These are phyloP conservation scores for Physcia stellaris DNA, from an alignment of 495 filamentous ascomycete genomes.

Conservation along the genomic window DNA sequence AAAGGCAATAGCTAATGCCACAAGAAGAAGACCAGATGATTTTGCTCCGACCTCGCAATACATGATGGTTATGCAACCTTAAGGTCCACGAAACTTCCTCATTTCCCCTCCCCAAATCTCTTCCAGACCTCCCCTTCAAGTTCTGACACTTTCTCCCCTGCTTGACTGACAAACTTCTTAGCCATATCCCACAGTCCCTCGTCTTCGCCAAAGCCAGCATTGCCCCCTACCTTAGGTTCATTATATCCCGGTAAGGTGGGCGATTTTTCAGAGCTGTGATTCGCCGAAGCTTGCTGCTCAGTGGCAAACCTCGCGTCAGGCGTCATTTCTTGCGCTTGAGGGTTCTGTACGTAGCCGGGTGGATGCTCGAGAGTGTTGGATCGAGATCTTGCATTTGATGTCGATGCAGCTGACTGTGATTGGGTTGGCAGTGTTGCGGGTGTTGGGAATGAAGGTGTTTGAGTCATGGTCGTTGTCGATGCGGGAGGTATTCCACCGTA, in stretches of 20 bases:
- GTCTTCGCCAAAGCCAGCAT: slow-evolving; percentile 26
- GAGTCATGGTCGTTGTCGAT: slow-evolving; percentile 21
- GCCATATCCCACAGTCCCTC: slow-evolving; percentile 38
- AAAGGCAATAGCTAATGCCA: too few relatives aligned
- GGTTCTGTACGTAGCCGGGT: slow-evolving; percentile 42
- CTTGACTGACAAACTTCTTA: slow-evolving; percentile 46
- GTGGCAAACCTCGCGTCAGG: slow-evolving; percentile 19
- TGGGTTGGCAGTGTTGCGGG: slow-evolving; percentile 15
- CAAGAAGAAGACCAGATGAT: too few relatives aligned
- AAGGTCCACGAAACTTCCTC: not conserved
- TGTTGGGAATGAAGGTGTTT: slow-evolving; percentile 24
- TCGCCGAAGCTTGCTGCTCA: slow-evolving; percentile 17
- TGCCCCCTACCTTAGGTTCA: slow-evolving; percentile 11
- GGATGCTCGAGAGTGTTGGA: slow-evolving; percentile 29
- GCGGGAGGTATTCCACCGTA: slow-evolving; percentile 2
- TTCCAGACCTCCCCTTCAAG: slow-evolving; percentile 54
- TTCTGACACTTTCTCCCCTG: slow-evolving; percentile 45
- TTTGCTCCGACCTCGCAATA: too few relatives aligned
- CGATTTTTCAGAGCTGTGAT: slow-evolving; percentile 17
- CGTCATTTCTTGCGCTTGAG: slow-evolving; percentile 30
- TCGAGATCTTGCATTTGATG: slow-evolving; percentile 10
- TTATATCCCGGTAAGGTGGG: slow-evolving; percentile 4
- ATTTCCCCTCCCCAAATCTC: slow-evolving; percentile 1
- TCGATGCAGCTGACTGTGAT: slow-evolving; percentile 7
- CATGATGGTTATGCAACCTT: too few relatives aligned